phyloP scores from a whole-genome alignment of 257 asterid species.

The Petrea volubilis region DNA sequence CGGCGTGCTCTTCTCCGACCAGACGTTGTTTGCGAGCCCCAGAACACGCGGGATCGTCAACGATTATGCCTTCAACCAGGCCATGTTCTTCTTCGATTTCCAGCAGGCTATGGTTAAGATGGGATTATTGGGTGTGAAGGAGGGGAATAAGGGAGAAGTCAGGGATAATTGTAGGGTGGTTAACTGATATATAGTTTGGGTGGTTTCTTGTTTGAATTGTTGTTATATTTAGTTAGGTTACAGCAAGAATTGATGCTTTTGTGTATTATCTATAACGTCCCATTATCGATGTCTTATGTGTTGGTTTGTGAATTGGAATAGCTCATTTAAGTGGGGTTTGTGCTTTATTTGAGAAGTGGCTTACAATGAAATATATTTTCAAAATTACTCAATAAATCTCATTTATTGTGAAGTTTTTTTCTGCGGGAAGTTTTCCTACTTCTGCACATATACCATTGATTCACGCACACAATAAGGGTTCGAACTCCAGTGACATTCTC shows the following conservation, averaged over 20 bases:
- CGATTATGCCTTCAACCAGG: slow-evolving; percentile 67
- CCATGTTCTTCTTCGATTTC: slow-evolving; percentile 81
- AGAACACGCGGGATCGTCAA: slow-evolving; percentile 62
- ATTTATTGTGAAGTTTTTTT: neutral
- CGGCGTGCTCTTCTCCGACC: slow-evolving; percentile 85
- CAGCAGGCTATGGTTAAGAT: slow-evolving; percentile 78
- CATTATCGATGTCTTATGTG: neutral
- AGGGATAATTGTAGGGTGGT: slow-evolving; percentile 52
- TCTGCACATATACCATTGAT: too few species aligned
- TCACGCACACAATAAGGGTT: too few species aligned
- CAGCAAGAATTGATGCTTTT: neutral
- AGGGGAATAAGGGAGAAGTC: slow-evolving; percentile 70
- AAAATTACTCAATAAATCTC: neutral
- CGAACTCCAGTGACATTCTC: too few species aligned
- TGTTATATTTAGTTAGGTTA: neutral
- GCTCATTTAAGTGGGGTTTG: neutral
- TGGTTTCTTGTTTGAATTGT: neutral
- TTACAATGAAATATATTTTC: neutral
- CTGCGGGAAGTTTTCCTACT: too few species aligned
- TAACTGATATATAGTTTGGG: slow-evolving; percentile 23
- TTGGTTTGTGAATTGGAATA: neutral
- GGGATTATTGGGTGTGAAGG: slow-evolving; percentile 74
- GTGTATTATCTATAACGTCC: neutral
- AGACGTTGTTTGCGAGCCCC: slow-evolving; percentile 55
- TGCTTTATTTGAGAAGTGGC: neutral